Evolutionary conservation across 257 asterid genomes (phyloP).

Genomic region (Scutellaria minor): DNA sequence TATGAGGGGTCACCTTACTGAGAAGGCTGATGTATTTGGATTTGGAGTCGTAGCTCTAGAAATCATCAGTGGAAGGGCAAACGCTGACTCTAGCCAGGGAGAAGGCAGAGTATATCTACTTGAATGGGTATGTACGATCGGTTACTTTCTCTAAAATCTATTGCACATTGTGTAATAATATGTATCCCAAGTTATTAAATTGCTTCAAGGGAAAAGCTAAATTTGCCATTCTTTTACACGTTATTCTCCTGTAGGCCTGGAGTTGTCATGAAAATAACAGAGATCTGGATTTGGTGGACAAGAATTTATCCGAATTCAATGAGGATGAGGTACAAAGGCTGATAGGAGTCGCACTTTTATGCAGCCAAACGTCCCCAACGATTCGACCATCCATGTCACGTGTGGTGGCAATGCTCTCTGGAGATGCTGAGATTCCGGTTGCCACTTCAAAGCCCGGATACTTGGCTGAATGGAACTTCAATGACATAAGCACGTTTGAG

Average conservation of each 20-base stretch:
- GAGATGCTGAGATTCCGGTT: constrained; percentile 52
- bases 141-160: not conserved
- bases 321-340: constrained; percentile 48
- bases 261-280: constrained; percentile 43
- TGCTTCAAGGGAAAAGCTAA: too few species aligned
- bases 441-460: constrained; percentile 54
- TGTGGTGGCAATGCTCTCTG: constrained; percentile 61
- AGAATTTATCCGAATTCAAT: constrained; percentile 31
- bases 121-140: constrained; percentile 54
- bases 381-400: constrained; percentile 68
- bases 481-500: constrained; percentile 36
- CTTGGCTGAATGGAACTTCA: constrained; percentile 56
- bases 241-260: constrained; percentile 37
- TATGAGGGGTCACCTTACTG: constrained; percentile 69
- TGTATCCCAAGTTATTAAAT: not conserved
- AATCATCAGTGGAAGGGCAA: constrained; percentile 63
- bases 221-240: not conserved
- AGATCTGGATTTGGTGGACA: constrained; percentile 50
- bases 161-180: not conserved
- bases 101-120: constrained; percentile 59
- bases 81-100: constrained; percentile 55
- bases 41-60: constrained; percentile 70
- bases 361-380: constrained; percentile 59
- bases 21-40: constrained; percentile 64
- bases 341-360: constrained; percentile 56